Base-by-base conservation (phyloP, 768 basidiomycete species). In the Agaricus bisporus region DNA sequence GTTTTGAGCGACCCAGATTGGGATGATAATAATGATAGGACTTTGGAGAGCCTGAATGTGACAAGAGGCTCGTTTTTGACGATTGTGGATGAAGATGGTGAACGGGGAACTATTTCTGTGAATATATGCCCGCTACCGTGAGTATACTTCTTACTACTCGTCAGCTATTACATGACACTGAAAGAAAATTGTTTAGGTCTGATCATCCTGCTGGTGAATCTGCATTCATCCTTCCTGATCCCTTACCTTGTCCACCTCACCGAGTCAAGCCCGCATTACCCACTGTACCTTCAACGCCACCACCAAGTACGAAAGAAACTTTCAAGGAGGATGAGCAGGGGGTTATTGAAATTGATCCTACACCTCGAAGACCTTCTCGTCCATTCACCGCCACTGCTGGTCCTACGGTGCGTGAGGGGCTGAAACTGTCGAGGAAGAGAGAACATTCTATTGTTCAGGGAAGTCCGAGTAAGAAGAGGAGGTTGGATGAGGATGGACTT, bases 1-100 rank as follows among this genome's bases (percentile, higher is more conserved):
- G 69, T 99, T 42, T 70, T 99, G 51, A 87, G 83, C 58, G 97
- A 98, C 62, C 91, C 92, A 6, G 95, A 98, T 63, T 95, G 88
- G 78, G 87, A 91, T 43, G 95, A 98, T 61, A 98, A 98, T 61
- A 64, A 80, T 56, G 85, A 80, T 2, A 77, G 86, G 56, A 92
- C 91, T 44, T 65, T 99, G 59, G 88, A 83, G 58, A 89, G 90
- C 59, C 63, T 98, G 51, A 87, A 81, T 44, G 82, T 95, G 29
- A 81, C 78, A 0, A 71, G 85, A 51, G 93, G 95, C 39, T 94
- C 86, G 70, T 95, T 97, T 71, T 63, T 98, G 63, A 83, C 84
- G 4, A 86, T 98, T 32, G 85, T 85, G 4, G 94, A 98, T 65
- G 94, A 97, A 61, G 91, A 95, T 28, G 88, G 81, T 5, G 84